These are phyloP conservation scores for Curvularia sp. DNA, from an alignment of 2,329 filamentous ascomycete genomes.

Conservation along the genomic window DNA sequence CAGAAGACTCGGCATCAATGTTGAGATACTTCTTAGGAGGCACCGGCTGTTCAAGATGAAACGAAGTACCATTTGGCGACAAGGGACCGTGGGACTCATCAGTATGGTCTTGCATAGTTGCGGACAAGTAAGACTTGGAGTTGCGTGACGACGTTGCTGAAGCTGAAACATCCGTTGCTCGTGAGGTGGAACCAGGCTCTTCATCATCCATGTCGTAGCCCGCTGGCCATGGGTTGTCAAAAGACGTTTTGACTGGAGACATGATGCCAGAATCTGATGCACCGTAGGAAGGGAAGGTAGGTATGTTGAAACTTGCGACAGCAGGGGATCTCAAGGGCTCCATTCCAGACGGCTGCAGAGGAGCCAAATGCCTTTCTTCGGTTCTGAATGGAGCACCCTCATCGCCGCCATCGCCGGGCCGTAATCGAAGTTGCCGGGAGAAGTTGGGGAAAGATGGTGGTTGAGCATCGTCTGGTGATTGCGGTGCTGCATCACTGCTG, in stretches of 20 bases:
- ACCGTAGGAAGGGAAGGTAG: constrained; percentile 27
- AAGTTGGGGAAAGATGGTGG: constrained; percentile 45
- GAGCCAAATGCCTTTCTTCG: constrained; percentile 25
- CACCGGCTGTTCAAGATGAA: constrained; percentile 18
- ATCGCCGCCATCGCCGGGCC: constrained; percentile 26
- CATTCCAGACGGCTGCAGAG: constrained; percentile 31
- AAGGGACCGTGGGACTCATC: constrained; percentile 30
- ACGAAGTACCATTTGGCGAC: constrained; percentile 30
- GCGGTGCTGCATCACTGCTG: constrained; percentile 18
- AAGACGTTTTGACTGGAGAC: constrained; percentile 42
- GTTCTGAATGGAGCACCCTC: constrained; percentile 20
- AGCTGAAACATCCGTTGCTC: constrained; percentile 18
- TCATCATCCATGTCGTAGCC: constrained; percentile 32
- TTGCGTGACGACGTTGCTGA: constrained; percentile 36
- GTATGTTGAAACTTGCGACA: constrained; percentile 23
- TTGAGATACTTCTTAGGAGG: neutral
- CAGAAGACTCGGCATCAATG: constrained; percentile 16
- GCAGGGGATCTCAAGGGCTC: constrained; percentile 40
- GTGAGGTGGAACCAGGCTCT: constrained; percentile 16
- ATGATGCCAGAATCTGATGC: constrained; percentile 29
- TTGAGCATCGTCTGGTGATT: constrained; percentile 25
- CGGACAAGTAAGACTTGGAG: constrained; percentile 30
- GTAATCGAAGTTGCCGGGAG: constrained; percentile 48
- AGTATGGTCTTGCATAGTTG: constrained; percentile 10
- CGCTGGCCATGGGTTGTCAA: constrained; percentile 41